Conservation (phyloP, 179 eudicot species). For the Actinidia arguta region DNA sequence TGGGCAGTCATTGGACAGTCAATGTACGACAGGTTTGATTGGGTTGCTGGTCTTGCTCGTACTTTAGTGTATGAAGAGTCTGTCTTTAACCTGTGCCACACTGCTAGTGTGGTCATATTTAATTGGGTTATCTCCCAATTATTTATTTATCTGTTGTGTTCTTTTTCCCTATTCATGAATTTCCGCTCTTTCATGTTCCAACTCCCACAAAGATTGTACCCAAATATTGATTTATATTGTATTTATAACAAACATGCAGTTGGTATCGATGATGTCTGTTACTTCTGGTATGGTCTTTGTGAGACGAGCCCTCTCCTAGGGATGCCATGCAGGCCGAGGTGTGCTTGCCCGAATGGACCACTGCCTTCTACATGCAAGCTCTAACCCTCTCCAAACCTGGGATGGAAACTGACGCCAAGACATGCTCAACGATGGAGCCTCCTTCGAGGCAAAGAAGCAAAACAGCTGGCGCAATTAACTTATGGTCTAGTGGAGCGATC, state of each 20-base stretch:
- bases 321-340: conserved; percentile 99
- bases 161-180: too few relatives aligned
- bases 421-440: conserved; percentile 66
- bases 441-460: conserved; percentile 65
- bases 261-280: conserved; percentile 86
- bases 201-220: too few relatives aligned
- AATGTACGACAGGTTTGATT: too few relatives aligned
- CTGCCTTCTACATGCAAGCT: conserved; percentile 94
- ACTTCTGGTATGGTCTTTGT: conserved; percentile 93
- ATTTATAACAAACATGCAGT: conserved; percentile 54
- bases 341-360: conserved; percentile 98
- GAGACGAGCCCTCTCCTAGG: conserved; percentile 87
- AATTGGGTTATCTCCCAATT: too few relatives aligned
- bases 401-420: conserved; percentile 71
- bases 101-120: too few relatives aligned
- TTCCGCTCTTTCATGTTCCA: too few relatives aligned
- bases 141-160: too few relatives aligned
- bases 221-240: too few relatives aligned
- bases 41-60: too few relatives aligned
- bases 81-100: too few relatives aligned
- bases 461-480: conserved; percentile 71
- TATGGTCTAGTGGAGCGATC: not conserved
- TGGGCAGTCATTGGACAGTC: too few relatives aligned
- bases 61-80: too few relatives aligned
- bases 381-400: conserved; percentile 69